Conservation (phyloP, 257 asterid genomes). For the Anisodus acutangulus region DNA sequence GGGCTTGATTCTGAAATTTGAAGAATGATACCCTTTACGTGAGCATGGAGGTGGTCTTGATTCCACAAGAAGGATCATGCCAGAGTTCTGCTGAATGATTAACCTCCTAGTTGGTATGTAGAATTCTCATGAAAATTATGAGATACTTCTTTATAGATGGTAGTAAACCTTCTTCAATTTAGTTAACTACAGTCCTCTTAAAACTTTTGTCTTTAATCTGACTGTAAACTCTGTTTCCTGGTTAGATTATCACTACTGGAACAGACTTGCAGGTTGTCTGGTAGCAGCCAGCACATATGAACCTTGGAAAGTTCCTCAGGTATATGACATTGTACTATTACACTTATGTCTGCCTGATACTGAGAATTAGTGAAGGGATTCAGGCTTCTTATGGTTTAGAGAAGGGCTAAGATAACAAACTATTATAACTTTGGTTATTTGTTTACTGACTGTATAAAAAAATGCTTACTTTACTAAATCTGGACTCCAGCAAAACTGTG, state of each 20-base stretch:
- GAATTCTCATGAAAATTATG: not conserved
- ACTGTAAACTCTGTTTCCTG: not conserved
- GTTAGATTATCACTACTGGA: not conserved
- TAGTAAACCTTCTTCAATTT: not conserved
- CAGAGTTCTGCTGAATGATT: not conserved
- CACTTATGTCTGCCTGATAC: not conserved
- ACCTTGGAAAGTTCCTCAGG: not conserved
- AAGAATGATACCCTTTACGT: not conserved
- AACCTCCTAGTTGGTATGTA: conserved; percentile 17
- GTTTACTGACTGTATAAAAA: not conserved
- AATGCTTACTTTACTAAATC: not conserved
- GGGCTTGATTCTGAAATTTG: conserved; percentile 2
- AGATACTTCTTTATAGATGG: not conserved
- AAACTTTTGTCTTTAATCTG: not conserved
- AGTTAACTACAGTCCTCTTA: conserved; percentile 6
- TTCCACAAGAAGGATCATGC: conserved; percentile 12
- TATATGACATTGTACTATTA: not conserved
- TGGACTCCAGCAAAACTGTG: not conserved
- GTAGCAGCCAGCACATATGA: not conserved
- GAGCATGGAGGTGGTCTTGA: not conserved
- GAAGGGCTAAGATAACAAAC: not conserved
- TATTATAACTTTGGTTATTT: not conserved
- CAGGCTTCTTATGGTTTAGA: not conserved
- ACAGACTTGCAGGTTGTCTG: not conserved
- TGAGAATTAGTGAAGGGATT: not conserved